Conservation (phyloP, 2,329 filamentous ascomycete species). For the Cordyceps javanica region DNA sequence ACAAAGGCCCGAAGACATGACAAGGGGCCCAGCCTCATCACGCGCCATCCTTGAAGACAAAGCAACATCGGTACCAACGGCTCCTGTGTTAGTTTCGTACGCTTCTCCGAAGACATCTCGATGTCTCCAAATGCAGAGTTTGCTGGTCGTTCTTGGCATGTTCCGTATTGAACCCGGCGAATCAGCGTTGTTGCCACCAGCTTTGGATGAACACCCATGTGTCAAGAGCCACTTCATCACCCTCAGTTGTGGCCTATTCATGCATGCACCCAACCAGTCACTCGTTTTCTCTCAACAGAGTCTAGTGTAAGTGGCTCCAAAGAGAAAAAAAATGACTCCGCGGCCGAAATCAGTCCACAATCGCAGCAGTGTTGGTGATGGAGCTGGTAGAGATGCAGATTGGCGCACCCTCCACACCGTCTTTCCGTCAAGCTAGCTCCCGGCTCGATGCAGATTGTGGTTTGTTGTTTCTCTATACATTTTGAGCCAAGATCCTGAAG, state of each 20-base stretch:
- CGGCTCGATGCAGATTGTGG: neutral
- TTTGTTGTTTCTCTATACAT: neutral
- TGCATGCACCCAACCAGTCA: neutral
- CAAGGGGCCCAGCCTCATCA: neutral
- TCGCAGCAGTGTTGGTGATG: slow-evolving; percentile 5
- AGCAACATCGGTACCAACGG: neutral
- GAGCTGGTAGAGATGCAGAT: slow-evolving; percentile 2
- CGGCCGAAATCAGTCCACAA: neutral
- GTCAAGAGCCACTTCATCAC: neutral
- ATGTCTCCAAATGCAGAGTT: neutral
- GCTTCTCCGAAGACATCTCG: neutral
- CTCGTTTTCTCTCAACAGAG: neutral
- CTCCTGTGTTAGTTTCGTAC: neutral
- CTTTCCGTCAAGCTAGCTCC: neutral
- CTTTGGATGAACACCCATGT: neutral
- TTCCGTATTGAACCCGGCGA: neutral
- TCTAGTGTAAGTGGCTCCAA: neutral
- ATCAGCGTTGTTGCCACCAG: neutral
- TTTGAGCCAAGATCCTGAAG: neutral
- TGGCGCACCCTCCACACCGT: slow-evolving; percentile 8
- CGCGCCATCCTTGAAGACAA: neutral
- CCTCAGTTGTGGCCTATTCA: neutral
- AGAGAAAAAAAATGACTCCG: neutral
- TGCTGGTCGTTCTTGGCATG: neutral
- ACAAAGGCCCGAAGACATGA: neutral